Base-by-base conservation (phyloP, 345 rosid genomes). In the Lagerstroemia speciosa region DNA sequence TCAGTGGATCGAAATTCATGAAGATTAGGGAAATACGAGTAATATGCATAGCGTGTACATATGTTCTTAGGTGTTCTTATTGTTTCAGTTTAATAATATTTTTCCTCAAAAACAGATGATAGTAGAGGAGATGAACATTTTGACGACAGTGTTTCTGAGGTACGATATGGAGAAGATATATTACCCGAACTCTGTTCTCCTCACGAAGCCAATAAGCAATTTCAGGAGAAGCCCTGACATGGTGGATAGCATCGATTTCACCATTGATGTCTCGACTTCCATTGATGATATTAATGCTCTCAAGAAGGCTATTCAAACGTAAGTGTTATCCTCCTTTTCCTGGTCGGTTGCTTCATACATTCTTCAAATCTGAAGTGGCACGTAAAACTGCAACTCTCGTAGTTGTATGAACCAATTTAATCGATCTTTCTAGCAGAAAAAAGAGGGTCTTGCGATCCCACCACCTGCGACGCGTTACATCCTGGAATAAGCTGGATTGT, bases 101-200 rank as follows among this genome's bases (percentile, higher is more conserved):
- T 29, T 50, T 46, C 24, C 37, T 30, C 29, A 26, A 52, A 16
- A 20, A 4, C 83, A 88, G 95, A 76, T 91, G 95, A 76, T 86
- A 37, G 95, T 91, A 43, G 97, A 91, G 81, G 92, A 91, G 78
- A 91, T 91, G 95, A 91, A 91, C 81, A 91, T 91, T 24, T 72
- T 91, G 73, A 81, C 89, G 3, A 88, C 91, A 0, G 91, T 91
- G 68, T 91, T 91, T 64, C 64, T 91, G 65, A 74, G 91, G 27
- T 89, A 85, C 61, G 94, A 91, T 69, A 85, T 80, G 83, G 92
- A 91, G 87, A 91, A 91, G 78, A 77, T 91, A 26, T 87, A 86
- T 41, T 86, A 88, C 70, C 92, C 97, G 0, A 88, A 90, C 69
- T 81, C 92, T 19, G 89, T 88, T 45, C 83, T 90, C 3, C 69